phyloP scores from a whole-genome alignment of 768 basidiomycete genomes.

The Piloderma croceum region DNA sequence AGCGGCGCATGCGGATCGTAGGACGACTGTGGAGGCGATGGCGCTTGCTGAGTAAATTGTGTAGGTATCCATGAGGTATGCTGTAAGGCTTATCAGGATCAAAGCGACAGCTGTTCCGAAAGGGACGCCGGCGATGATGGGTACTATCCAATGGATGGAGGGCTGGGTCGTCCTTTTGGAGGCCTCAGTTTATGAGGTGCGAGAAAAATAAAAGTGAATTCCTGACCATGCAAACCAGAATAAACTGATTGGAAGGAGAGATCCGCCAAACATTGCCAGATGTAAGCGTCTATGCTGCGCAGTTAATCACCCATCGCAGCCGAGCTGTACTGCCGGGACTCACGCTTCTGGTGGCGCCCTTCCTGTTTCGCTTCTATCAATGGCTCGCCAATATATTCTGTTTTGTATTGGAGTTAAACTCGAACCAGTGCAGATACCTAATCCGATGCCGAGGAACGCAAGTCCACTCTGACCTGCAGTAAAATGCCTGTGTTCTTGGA shows the following conservation, averaged over 20 bases:
- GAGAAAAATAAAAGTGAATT: neutral
- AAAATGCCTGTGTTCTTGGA: slow-evolving; percentile 48
- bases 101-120: slow-evolving; percentile 64
- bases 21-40: slow-evolving; percentile 61
- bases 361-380: slow-evolving; percentile 42
- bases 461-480: slow-evolving; percentile 51
- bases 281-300: neutral
- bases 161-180: slow-evolving; percentile 43
- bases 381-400: slow-evolving; percentile 44
- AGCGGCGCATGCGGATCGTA: slow-evolving; percentile 58
- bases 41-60: slow-evolving; percentile 62
- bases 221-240: slow-evolving; percentile 67
- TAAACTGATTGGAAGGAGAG: slow-evolving; percentile 50
- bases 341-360: slow-evolving; percentile 58
- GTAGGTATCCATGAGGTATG: slow-evolving; percentile 71
- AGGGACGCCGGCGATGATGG: slow-evolving; percentile 59
- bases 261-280: slow-evolving; percentile 47
- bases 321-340: slow-evolving; percentile 11
- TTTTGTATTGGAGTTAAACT: slow-evolving; percentile 49
- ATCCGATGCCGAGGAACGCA: slow-evolving; percentile 59
- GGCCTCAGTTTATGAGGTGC: neutral
- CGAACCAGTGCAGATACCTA: slow-evolving; percentile 50
- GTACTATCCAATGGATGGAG: slow-evolving; percentile 58
- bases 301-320: neutral
- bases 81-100: slow-evolving; percentile 58